Evolutionary conservation across 1,284 basidiomycete species (phyloP).

Genomic region (Chalciporus sp.): DNA sequence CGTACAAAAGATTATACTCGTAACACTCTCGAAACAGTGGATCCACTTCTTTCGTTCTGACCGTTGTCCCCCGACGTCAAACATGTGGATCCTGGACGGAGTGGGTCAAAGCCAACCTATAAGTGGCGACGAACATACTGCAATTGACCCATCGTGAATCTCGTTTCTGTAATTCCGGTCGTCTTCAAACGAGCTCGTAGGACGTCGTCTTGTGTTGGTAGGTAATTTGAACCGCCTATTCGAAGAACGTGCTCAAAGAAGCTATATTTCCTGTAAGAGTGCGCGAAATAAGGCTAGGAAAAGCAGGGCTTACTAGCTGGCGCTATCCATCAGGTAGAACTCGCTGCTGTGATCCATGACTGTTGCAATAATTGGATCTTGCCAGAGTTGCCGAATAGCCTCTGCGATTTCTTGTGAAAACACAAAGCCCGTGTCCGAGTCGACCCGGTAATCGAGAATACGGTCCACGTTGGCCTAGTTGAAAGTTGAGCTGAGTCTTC

Average conservation of each 20-base stretch:
- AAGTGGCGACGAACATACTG: conserved; percentile 62
- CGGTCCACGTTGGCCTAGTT: conserved; percentile 58
- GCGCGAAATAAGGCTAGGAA: neutral
- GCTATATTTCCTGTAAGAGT: conserved; percentile 41
- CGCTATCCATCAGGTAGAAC: conserved; percentile 97
- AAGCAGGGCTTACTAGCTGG: conserved; percentile 71
- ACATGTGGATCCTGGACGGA: conserved; percentile 82
- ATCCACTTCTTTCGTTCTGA: conserved; percentile 97
- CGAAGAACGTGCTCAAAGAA: conserved; percentile 88
- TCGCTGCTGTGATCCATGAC: conserved; percentile 88
- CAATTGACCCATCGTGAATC: conserved; percentile 69
- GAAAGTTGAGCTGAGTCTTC: neutral
- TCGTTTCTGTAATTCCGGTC: conserved; percentile 91
- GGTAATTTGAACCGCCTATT: conserved; percentile 79
- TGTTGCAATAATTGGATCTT: conserved; percentile 85
- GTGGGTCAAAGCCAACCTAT: neutral
- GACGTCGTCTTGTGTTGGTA: conserved; percentile 90
- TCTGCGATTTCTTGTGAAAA: conserved; percentile 71
- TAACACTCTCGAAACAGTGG: conserved; percentile 93
- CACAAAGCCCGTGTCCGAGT: conserved; percentile 41
- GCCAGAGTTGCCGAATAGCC: conserved; percentile 85
- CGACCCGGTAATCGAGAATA: conserved; percentile 59
- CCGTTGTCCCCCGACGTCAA: conserved; percentile 92
- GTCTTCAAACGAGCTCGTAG: conserved; percentile 89
- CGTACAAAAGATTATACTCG: conserved; percentile 94